phyloP scores from a whole-genome alignment of 2,329 filamentous ascomycete genomes.

The Venturia nashicola region DNA sequence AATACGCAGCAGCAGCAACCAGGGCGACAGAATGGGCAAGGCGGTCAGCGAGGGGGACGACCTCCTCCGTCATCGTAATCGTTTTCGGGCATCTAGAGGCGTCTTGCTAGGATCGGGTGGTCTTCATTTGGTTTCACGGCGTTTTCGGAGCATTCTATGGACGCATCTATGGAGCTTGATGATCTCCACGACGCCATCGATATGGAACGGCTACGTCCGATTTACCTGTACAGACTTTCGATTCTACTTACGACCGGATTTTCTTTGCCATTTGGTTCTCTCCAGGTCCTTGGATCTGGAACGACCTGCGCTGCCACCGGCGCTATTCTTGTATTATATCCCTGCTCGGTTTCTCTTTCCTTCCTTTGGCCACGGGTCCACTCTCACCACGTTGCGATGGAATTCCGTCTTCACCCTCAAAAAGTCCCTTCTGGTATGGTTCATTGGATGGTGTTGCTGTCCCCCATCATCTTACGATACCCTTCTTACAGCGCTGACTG shows the following conservation, averaged over 20 bases:
- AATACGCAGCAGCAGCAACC: neutral
- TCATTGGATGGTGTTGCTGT: neutral
- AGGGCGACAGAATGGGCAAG: constrained; percentile 7
- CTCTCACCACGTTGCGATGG: neutral
- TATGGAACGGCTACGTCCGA: neutral
- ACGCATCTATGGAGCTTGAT: neutral
- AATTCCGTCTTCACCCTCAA: neutral
- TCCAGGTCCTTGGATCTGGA: neutral
- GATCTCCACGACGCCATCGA: constrained; percentile 4
- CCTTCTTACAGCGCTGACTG: constrained; percentile 1
- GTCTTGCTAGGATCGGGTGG: neutral
- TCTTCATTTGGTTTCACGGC: neutral
- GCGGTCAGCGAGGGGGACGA: constrained; percentile 4
- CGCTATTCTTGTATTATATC: constrained; percentile 1
- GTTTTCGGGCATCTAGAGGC: neutral
- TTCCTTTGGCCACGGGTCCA: neutral
- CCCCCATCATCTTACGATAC: constrained; percentile 1
- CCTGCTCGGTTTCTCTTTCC: neutral
- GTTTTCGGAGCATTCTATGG: constrained; percentile 1
- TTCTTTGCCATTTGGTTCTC: neutral
- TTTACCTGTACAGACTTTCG: neutral
- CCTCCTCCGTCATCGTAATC: neutral
- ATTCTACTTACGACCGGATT: constrained; percentile 1
- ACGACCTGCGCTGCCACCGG: neutral
- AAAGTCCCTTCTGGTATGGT: neutral